A percentile compares a stretch with the other conserved stretches of the same genome.
Conservation (phyloP, 441 rosid genomes). For the Erodium moschatum region DNA sequence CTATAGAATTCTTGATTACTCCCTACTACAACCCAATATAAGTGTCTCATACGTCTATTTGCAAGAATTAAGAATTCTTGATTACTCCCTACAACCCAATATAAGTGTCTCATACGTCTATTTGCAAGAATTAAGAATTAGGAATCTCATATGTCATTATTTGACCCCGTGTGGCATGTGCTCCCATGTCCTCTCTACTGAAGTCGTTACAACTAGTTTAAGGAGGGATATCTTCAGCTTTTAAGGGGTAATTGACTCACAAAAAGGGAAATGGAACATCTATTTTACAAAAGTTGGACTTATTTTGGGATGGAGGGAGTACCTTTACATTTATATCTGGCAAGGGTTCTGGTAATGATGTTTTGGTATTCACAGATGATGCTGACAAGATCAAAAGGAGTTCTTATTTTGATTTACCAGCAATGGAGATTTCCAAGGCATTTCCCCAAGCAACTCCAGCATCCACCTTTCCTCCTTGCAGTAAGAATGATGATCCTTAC, state of each 20-base stretch:
- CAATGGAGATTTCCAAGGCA: constrained; percentile 68
- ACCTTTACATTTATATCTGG: background rate
- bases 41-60: background rate
- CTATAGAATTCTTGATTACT: too few relatives aligned
- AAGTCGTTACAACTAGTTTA: too few relatives aligned
- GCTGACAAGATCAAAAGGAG: constrained; percentile 32
- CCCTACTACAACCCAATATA: too few relatives aligned
- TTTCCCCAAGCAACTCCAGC: constrained; percentile 96
- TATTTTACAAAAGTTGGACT: background rate
- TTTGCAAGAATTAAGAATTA: background rate
- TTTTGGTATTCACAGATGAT: constrained; percentile 29
- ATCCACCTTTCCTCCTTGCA: constrained; percentile 64
- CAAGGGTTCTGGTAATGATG: background rate
- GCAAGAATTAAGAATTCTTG: background rate
- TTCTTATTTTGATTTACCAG: constrained; percentile 61
- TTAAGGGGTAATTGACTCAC: too few relatives aligned
- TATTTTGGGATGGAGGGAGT: background rate
- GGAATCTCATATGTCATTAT: too few relatives aligned
- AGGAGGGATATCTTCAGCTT: too few relatives aligned
- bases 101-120: background rate
- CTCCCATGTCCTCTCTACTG: background rate
- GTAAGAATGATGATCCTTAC: constrained; percentile 31
- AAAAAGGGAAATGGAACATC: background rate
- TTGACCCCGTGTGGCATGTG: too few relatives aligned
- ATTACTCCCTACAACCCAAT: too few relatives aligned